These are phyloP conservation scores for Rhizopogon roseolus DNA, from an alignment of 768 basidiomycete species.

Conservation along the genomic window DNA sequence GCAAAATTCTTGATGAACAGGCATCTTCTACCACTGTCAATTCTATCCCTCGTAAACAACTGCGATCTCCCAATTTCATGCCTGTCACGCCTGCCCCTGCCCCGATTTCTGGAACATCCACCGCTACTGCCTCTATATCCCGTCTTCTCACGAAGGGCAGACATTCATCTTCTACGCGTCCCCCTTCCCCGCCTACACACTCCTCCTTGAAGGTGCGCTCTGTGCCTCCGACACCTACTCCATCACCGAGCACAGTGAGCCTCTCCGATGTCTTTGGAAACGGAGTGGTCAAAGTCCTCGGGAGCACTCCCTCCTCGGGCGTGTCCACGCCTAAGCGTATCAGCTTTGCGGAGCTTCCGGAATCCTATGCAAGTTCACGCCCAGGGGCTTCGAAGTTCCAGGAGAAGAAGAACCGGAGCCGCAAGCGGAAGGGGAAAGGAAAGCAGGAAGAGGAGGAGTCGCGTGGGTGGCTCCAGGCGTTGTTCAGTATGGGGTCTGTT, in stretches of 20 bases:
- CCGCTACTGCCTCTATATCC: slow-evolving; percentile 73
- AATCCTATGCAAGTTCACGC: slow-evolving; percentile 47
- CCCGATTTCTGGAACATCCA: slow-evolving; percentile 58
- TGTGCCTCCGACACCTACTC: slow-evolving; percentile 30
- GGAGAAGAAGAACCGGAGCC: slow-evolving; percentile 17
- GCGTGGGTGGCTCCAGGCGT: slow-evolving; percentile 18
- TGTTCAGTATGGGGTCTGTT: slow-evolving; percentile 17
- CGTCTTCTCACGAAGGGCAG: slow-evolving; percentile 64
- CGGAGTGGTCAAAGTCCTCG: slow-evolving; percentile 22
- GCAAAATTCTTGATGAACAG: slow-evolving; percentile 61
- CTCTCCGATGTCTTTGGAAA: slow-evolving; percentile 23
- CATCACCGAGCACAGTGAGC: slow-evolving; percentile 27
- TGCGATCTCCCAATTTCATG: slow-evolving; percentile 24
- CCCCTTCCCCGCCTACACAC: slow-evolving; percentile 55
- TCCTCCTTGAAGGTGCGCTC: slow-evolving; percentile 39
- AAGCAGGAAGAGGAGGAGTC: slow-evolving; percentile 23
- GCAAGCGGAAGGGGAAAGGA: slow-evolving; percentile 29
- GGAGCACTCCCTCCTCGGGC: slow-evolving; percentile 45
- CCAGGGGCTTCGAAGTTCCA: slow-evolving; percentile 31
- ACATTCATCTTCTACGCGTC: slow-evolving; percentile 57
- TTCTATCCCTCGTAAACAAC: slow-evolving; percentile 7
- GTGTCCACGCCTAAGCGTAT: slow-evolving; percentile 69
- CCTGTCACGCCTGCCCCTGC: slow-evolving; percentile 43
- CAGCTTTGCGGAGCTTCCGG: slow-evolving; percentile 71
- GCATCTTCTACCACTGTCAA: slow-evolving; percentile 29